Conservation (phyloP, 805 yeast species). For the Starmerella scarabaei region DNA sequence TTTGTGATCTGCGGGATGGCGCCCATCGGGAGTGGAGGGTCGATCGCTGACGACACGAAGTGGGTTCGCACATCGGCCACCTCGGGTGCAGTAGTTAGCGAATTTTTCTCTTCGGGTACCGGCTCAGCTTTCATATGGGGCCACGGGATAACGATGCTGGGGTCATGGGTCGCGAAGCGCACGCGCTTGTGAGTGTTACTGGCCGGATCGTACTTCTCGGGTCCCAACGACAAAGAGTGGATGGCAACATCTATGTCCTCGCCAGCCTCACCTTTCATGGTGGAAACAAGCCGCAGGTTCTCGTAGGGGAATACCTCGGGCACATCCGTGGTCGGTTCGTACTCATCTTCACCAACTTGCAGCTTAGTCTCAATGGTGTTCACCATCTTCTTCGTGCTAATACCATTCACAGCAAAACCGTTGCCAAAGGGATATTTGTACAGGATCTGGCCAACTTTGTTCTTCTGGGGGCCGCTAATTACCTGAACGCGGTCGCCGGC, state of each 20-base stretch:
- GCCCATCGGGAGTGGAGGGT: conserved; percentile 54
- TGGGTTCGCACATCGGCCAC: conserved; percentile 59
- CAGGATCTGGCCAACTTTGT: conserved; percentile 54
- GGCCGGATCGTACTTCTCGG: conserved; percentile 59
- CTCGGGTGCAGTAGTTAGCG: conserved; percentile 43
- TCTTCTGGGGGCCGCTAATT: conserved; percentile 47
- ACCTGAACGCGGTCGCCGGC: conserved; percentile 23
- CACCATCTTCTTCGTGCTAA: conserved; percentile 51
- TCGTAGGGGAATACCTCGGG: conserved; percentile 50
- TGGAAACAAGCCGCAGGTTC: conserved; percentile 65
- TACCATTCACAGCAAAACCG: conserved; percentile 50
- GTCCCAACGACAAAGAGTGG: conserved; percentile 54
- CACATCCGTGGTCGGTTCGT: conserved; percentile 54
- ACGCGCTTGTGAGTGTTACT: conserved; percentile 63
- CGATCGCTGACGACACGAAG: conserved; percentile 53
- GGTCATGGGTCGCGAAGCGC: conserved; percentile 61
- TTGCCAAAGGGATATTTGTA: conserved; percentile 49
- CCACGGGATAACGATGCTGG: conserved; percentile 72
- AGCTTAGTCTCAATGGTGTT: conserved; percentile 65
- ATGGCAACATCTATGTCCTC: conserved; percentile 61
- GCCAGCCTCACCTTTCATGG: conserved; percentile 54
- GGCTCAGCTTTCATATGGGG: conserved; percentile 47
- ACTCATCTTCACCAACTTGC: conserved; percentile 37
- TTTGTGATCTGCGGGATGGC: conserved; percentile 62
- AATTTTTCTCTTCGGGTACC: conserved; percentile 26